Percentiles rank a stretch among this genome's conserved stretches.
Conservation (phyloP, 768 basidiomycete genomes). For the Phlebiopsis gigantea region DNA sequence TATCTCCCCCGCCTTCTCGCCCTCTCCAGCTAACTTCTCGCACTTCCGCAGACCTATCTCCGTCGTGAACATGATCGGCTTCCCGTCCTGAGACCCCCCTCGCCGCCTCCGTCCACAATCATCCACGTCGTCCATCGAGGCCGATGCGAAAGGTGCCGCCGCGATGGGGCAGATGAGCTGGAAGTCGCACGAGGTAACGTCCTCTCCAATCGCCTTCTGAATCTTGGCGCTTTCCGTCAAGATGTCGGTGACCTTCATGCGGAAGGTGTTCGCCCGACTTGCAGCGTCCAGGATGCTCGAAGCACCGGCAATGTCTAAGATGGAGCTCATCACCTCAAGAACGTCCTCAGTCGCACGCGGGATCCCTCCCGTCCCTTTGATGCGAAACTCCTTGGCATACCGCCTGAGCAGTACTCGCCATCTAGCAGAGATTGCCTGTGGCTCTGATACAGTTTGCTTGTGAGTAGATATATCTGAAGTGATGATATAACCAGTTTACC, state of each 20-base stretch:
- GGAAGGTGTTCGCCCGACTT: neutral
- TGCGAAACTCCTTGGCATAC: neutral
- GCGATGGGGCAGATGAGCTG: neutral
- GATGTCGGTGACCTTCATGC: constrained; percentile 11
- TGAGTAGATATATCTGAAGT: neutral
- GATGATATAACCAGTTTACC: neutral
- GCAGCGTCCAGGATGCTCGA: neutral
- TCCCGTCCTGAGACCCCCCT: neutral
- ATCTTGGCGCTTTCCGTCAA: neutral
- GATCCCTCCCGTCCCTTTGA: neutral
- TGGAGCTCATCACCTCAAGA: neutral
- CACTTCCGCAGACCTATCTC: neutral
- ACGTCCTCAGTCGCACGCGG: neutral
- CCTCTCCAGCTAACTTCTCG: neutral
- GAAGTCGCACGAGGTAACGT: constrained; percentile 1
- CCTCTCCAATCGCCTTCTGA: constrained; percentile 1
- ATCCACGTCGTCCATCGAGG: neutral
- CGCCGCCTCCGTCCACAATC: neutral
- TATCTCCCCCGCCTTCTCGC: neutral
- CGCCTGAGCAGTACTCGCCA: neutral
- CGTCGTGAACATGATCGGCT: neutral
- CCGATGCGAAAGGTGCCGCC: neutral
- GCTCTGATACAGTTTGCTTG: neutral
- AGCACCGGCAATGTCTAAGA: neutral
- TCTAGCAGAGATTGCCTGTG: neutral